Base-by-base conservation (phyloP, 306 rosid species). In the Citrullus amarus region DNA sequence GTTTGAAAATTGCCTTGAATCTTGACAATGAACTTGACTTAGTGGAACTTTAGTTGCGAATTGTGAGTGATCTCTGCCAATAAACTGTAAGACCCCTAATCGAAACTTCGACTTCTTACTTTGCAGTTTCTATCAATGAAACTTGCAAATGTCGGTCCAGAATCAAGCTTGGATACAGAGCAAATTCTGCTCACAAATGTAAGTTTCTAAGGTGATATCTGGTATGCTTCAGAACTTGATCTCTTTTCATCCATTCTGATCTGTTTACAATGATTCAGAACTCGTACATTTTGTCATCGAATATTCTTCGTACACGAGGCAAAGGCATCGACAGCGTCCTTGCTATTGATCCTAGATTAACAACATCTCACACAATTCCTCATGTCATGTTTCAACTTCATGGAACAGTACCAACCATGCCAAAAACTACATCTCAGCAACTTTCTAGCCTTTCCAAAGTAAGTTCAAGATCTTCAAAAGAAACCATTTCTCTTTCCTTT, bases 71-170 rank as follows among this genome's bases (percentile, higher is more conserved):
- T 66, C 73, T 59, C 22, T 32, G 5, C 8, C 14, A 65, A 15
- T 38, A 38, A 38, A 3, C 3, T 65, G 50, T 6, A 38, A 43
- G 2, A 3, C 70, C 44, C 43, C 32, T 18, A 68, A 68, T 38
- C 9, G 32, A 68, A n/a, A 38, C 13, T 28, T 57, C 25, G 16
- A 11, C 41, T 5, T 11, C 36, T 51, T 17, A 13, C 66, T 65
- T 66, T 84, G 85, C 93, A 92, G 98, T 91, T 95, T 80, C 79
- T 95, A 86, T 95, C 98, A n/a, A 95, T 92, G 98, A 95, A 95
- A 86, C 97, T 95, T 30, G 96, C 98, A 32, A 91, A 95, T 3
- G 98, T 91, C 83, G 88, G 90, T 81, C 97, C 93, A 3, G 98
- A 95, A 85, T 73, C 91, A 83, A 88, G 87, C 85, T 73, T 91